These are phyloP conservation scores for Massospora cicadina DNA, from an alignment of 371 early-diverging fungal genomes.

Conservation along the genomic window DNA sequence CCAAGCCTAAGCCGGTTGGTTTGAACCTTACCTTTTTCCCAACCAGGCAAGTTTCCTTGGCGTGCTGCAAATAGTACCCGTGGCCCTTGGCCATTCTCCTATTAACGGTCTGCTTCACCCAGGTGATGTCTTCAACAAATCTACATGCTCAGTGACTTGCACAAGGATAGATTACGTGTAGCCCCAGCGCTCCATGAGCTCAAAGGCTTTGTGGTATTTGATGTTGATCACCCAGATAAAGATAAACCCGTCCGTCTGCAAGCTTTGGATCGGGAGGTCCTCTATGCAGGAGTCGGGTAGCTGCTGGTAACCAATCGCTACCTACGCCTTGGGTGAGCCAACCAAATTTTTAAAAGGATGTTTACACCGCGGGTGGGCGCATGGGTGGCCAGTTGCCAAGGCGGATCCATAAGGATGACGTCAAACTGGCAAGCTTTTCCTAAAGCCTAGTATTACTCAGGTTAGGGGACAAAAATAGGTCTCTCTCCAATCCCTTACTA, in stretches of 20 bases:
- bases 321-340: constrained; percentile 17
- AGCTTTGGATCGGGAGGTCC: constrained; percentile 65
- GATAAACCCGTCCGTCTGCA: constrained; percentile 72
- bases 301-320: constrained; percentile 87
- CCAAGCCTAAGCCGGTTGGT: background rate
- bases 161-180: constrained; percentile 32
- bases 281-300: constrained; percentile 81
- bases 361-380: constrained; percentile 78
- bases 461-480: too few relatives aligned
- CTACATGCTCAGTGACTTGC: constrained; percentile 15
- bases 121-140: constrained; percentile 84
- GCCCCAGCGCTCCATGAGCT: constrained; percentile 84
- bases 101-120: constrained; percentile 92
- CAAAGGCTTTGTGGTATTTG: constrained; percentile 84
- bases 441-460: constrained; percentile 30
- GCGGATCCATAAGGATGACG: constrained; percentile 84
- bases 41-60: constrained; percentile 88
- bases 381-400: constrained; percentile 92
- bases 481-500: too few relatives aligned
- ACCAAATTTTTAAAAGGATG: background rate
- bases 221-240: constrained; percentile 95
- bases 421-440: constrained; percentile 45
- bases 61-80: constrained; percentile 88
- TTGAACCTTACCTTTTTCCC: constrained; percentile 46
- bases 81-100: constrained; percentile 90